Evolutionary conservation across 768 basidiomycete genomes (phyloP).

Genomic region (Coprinopsis strossmayeri): DNA sequence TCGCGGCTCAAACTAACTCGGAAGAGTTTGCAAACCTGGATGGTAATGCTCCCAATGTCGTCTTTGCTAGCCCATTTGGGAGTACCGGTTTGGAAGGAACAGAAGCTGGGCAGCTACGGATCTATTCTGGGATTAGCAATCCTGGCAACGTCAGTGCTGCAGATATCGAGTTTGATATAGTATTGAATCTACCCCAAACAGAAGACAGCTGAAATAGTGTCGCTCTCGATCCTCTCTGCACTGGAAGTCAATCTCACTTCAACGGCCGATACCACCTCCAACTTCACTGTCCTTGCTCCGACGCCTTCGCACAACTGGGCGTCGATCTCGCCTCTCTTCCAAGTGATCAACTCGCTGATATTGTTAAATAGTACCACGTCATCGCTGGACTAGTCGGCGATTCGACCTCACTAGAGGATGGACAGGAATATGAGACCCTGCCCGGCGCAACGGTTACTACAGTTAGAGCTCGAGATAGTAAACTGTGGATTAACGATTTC

Average conservation of each 20-base stretch:
- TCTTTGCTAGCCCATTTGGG: conserved; percentile 6
- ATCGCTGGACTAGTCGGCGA: conserved; percentile 6
- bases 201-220: not conserved
- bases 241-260: not conserved
- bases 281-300: conserved; percentile 4
- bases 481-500: conserved; percentile 7
- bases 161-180: conserved; percentile 1
- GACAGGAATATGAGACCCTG: conserved; percentile 5
- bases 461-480: not conserved
- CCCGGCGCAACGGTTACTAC: conserved; percentile 1
- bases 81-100: conserved; percentile 3
- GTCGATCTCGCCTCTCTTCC: conserved; percentile 1
- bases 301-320: conserved; percentile 1
- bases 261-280: conserved; percentile 1
- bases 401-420: conserved; percentile 6
- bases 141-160: not conserved
- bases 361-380: conserved; percentile 5
- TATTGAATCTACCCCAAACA: conserved; percentile 6
- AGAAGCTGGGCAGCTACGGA: not conserved
- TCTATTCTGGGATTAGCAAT: conserved; percentile 4
- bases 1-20: too few species aligned
- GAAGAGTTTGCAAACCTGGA: conserved; percentile 6
- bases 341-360: not conserved
- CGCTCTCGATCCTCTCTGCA: not conserved
- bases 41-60: conserved; percentile 4